These are phyloP conservation scores for Macrophomina phaseolina DNA, from an alignment of 2,329 filamentous ascomycete species.

Conservation along the genomic window DNA sequence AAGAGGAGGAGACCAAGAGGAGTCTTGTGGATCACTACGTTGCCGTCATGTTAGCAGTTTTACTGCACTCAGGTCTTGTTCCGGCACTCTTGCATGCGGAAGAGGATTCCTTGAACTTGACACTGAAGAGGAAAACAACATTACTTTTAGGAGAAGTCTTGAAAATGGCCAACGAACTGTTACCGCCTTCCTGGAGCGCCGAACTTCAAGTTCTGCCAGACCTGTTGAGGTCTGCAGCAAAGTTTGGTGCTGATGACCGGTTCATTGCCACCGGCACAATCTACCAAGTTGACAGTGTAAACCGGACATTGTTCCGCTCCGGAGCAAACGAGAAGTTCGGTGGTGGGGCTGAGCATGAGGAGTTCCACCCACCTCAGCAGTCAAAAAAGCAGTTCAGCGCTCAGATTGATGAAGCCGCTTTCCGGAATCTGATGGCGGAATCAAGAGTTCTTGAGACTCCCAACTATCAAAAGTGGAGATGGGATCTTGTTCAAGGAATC, in stretches of 20 bases:
- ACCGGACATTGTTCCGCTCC: conserved; percentile 85
- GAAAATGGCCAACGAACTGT: conserved; percentile 82
- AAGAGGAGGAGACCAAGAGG: conserved; percentile 66
- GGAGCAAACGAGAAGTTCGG: conserved; percentile 51
- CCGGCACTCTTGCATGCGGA: conserved; percentile 64
- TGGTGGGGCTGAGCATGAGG: conserved; percentile 47
- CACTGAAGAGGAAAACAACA: conserved; percentile 85
- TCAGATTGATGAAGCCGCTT: conserved; percentile 68
- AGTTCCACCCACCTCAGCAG: conserved; percentile 51
- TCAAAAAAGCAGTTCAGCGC: conserved; percentile 47
- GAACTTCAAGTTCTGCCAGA: conserved; percentile 87
- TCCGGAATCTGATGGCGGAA: conserved; percentile 70
- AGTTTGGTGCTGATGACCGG: conserved; percentile 72
- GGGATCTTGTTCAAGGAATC: conserved; percentile 88
- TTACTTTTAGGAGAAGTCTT: conserved; percentile 89
- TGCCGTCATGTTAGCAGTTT: conserved; percentile 81
- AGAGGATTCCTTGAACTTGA: conserved; percentile 69
- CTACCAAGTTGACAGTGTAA: conserved; percentile 98
- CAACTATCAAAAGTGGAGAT: conserved; percentile 96
- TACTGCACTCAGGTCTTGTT: conserved; percentile 78
- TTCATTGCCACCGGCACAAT: conserved; percentile 88
- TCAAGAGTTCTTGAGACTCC: conserved; percentile 87
- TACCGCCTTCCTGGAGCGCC: conserved; percentile 82
- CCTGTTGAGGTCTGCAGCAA: conserved; percentile 76
- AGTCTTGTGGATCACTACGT: conserved; percentile 95